phyloP scores from a whole-genome alignment of 2,329 filamentous ascomycete species.

The Aspergillus udagawae region DNA sequence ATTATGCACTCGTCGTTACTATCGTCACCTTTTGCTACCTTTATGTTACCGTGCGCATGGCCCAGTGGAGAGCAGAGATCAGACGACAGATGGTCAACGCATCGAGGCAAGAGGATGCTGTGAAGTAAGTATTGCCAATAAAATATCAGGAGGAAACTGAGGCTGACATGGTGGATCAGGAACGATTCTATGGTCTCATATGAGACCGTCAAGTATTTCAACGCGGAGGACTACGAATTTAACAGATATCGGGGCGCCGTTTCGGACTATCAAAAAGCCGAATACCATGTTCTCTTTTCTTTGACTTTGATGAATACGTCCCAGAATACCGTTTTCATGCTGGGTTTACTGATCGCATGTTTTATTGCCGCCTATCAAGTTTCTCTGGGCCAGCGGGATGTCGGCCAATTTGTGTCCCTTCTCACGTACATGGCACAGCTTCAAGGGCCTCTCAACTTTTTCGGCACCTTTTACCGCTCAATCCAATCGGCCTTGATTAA shows the following conservation, averaged over 20 bases:
- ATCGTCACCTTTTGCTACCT: slow-evolving; percentile 95
- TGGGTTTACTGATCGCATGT: slow-evolving; percentile 67
- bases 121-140: slow-evolving; percentile 59
- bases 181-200: slow-evolving; percentile 99
- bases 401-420: slow-evolving; percentile 69
- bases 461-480: slow-evolving; percentile 91
- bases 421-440: slow-evolving; percentile 76
- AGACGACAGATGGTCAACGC: slow-evolving; percentile 92
- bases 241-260: slow-evolving; percentile 68
- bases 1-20: slow-evolving; percentile 84
- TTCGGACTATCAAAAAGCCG: slow-evolving; percentile 65
- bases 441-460: slow-evolving; percentile 78
- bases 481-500: slow-evolving; percentile 98
- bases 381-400: slow-evolving; percentile 58
- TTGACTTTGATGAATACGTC: slow-evolving; percentile 77
- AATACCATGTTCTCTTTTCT: slow-evolving; percentile 71
- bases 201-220: slow-evolving; percentile 91
- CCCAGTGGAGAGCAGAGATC: slow-evolving; percentile 85
- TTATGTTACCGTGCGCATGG: slow-evolving; percentile 94
- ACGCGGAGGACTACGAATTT: slow-evolving; percentile 77
- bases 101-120: slow-evolving; percentile 89
- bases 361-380: slow-evolving; percentile 76
- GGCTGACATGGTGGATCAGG: slow-evolving; percentile 30
- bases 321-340: slow-evolving; percentile 75
- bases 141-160: neutral